These are phyloP conservation scores for Albizia julibrissin DNA, from an alignment of 306 rosid genomes.

Conservation along the genomic window DNA sequence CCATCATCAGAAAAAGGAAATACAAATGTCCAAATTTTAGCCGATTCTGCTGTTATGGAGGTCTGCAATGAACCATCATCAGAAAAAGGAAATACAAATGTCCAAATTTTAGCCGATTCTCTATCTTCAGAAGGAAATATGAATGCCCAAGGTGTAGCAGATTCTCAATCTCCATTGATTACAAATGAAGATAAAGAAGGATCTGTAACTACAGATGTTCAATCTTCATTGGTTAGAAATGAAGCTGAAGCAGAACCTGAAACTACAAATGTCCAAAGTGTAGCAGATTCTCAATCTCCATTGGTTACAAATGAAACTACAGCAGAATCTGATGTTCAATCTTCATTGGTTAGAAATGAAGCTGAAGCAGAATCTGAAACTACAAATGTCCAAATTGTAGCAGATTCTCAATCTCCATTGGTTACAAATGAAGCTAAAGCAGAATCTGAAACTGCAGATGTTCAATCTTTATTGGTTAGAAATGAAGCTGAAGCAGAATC, in stretches of 20 bases:
- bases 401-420: constrained; percentile 8
- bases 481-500: not conserved
- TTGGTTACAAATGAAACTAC: not conserved
- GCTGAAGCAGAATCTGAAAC: not conserved
- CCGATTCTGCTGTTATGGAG: not conserved
- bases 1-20: not conserved
- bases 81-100: not conserved
- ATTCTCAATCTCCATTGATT: constrained; percentile 6
- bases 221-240: not conserved
- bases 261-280: not conserved
- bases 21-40: too few species aligned
- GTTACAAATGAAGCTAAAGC: not conserved
- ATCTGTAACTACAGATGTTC: not conserved
- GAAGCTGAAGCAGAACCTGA: not conserved
- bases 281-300: constrained; percentile 3
- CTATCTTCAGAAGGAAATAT: too few species aligned
- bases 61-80: not conserved
- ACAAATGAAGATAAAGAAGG: not conserved
- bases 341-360: not conserved
- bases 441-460: not conserved
- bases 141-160: not conserved
- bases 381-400: not conserved
- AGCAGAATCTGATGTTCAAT: not conserved
- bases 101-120: too few species aligned
- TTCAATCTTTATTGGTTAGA: too few species aligned